A percentile compares a stretch with the other conserved stretches of the same genome.
Conservation (phyloP, 768 basidiomycete species). For the Boletus rufocinnamomeus region DNA sequence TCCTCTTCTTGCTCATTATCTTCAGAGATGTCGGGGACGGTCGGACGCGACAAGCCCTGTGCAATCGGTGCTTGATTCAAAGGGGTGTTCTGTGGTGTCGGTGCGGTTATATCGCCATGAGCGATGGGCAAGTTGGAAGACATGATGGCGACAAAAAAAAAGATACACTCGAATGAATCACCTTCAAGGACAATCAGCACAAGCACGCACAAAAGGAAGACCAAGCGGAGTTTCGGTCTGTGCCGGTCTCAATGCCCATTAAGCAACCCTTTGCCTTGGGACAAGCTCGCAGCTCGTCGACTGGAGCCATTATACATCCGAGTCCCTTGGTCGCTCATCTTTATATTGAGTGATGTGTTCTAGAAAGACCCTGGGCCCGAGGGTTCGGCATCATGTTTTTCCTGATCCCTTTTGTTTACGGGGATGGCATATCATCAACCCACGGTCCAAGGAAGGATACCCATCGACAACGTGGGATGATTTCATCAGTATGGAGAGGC, state of each 20-base stretch:
- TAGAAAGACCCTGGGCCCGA: not conserved
- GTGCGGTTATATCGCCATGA: constrained; percentile 68
- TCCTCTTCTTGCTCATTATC: constrained; percentile 73
- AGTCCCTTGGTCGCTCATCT: not conserved
- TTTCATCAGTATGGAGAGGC: not conserved
- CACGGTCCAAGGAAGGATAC: too few species aligned
- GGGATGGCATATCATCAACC: not conserved
- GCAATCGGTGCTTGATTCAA: constrained; percentile 80
- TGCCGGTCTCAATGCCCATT: constrained; percentile 22
- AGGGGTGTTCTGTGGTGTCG: constrained; percentile 94
- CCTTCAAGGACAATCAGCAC: constrained; percentile 29
- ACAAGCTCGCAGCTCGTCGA: too few species aligned
- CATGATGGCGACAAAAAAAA: constrained; percentile 47
- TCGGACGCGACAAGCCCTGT: constrained; percentile 78
- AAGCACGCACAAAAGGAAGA: constrained; percentile 25
- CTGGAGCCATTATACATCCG: not conserved
- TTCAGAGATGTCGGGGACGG: constrained; percentile 85
- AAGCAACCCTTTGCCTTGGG: not conserved
- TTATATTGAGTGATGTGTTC: not conserved
- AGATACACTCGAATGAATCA: constrained; percentile 22
- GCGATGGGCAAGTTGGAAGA: constrained; percentile 69
- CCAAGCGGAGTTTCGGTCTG: constrained; percentile 39
- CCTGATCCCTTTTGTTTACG: not conserved
- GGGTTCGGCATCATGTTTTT: not conserved
- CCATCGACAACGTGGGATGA: not conserved